A percentile compares a stretch with the other conserved stretches of the same genome.
These are phyloP conservation scores for Poterioochromonas sp. DNA, from an alignment of 352 stramenopile species.

Conservation along the genomic window DNA sequence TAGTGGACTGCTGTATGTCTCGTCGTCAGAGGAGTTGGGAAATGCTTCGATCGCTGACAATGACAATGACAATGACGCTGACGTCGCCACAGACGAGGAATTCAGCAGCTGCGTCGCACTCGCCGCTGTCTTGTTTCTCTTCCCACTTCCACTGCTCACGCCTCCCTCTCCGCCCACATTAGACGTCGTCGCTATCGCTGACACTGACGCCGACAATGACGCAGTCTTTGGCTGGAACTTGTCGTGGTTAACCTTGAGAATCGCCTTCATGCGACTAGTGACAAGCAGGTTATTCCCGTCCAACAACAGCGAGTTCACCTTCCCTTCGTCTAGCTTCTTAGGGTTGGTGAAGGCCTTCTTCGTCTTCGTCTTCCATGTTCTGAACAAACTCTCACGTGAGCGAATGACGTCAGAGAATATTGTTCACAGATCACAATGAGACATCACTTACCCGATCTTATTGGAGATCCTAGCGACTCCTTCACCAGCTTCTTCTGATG, in stretches of 20 bases:
- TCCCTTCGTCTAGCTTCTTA: slow-evolving; percentile 11
- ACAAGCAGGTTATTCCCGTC: slow-evolving; percentile 5
- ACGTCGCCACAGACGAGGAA: slow-evolving; percentile 7
- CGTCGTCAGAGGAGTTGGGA: slow-evolving; percentile 2
- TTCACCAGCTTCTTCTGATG: background rate
- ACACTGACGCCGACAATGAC: slow-evolving; percentile 2
- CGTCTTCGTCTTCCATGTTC: slow-evolving; percentile 10
- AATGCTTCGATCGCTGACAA: slow-evolving; percentile 11
- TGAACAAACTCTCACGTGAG: slow-evolving; percentile 11
- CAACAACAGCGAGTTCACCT: slow-evolving; percentile 10
- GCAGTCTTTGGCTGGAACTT: slow-evolving; percentile 5
- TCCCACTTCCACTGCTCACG: slow-evolving; percentile 7
- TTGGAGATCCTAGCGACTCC: no score
- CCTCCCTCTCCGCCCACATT: slow-evolving; percentile 5
- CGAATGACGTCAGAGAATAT: background rate
- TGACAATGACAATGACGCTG: slow-evolving; percentile 10
- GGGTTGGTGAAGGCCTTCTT: slow-evolving; percentile 4
- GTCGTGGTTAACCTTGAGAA: slow-evolving; percentile 7
- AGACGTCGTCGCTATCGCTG: slow-evolving; percentile 2
- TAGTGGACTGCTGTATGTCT: slow-evolving; percentile 6
- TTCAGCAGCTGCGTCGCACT: slow-evolving; percentile 7
- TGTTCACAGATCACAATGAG: no score
- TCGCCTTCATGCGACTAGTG: slow-evolving; percentile 8
- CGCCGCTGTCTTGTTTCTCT: slow-evolving; percentile 8
- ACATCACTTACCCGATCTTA: no score